Conservation (phyloP, 208 protist genomes). For the Entamoeba histolytica region DNA sequence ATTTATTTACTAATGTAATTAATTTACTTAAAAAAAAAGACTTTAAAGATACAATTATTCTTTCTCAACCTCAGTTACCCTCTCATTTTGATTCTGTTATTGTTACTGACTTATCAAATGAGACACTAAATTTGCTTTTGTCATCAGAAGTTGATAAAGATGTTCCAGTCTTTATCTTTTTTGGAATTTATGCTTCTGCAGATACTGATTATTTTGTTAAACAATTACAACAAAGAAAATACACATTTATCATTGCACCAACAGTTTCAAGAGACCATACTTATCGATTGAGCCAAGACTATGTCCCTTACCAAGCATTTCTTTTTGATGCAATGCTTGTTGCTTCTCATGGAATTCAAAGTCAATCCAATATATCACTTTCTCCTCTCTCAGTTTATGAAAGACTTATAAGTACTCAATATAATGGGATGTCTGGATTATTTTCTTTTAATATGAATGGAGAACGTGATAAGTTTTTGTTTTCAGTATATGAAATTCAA, state of each 20-base stretch:
- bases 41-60: background rate
- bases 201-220: background rate
- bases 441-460: background rate
- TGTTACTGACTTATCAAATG: background rate
- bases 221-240: background rate
- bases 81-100: background rate
- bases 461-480: background rate
- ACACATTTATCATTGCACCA: background rate
- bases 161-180: background rate
- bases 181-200: background rate
- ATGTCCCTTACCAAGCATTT: background rate
- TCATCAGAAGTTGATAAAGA: background rate
- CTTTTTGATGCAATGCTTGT: background rate
- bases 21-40: background rate
- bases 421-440: background rate
- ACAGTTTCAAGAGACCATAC: background rate
- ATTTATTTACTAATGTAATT: background rate
- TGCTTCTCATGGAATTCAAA: background rate
- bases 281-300: background rate
- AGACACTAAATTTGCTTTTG: background rate
- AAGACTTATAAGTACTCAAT: background rate
- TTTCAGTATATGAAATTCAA: background rate
- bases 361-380: background rate
- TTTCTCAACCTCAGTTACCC: background rate
- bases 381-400: background rate